Base-by-base conservation (phyloP, 805 yeast species). In the Saccharomycopsis fermentans region DNA sequence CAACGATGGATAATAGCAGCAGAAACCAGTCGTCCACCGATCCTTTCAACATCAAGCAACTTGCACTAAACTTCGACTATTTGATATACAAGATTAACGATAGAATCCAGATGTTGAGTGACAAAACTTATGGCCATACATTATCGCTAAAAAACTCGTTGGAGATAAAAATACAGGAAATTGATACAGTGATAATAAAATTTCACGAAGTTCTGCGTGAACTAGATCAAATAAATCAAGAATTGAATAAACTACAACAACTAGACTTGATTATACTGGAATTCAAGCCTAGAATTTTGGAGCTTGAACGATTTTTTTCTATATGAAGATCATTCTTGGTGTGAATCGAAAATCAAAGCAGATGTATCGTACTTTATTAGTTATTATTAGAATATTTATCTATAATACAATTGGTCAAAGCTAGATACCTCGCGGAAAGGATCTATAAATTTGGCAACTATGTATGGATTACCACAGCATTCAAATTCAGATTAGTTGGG, bases 1-100 rank as follows among this genome's bases (percentile, higher is more conserved):
- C 29, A 8, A 14, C 24, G 17, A 5, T 34, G 9, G n/a, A 9
- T 27, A 43, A 55, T 24, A 3, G 61, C 17, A 64, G 59, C 16
- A 71, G 69, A 4, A 73, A 70, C 4, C 80, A 16, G 12, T n/a
- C 50, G 24, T 3, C 50, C 5, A 43, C 77, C 26, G 91, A 86
- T 68, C 89, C 90, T 0, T 70, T 86, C 27, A 80, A 83, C 12
- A 75, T 86, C 17, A 79, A 81, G 64, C 76, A 78, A 58, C 70
- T 87, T 50, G 80, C 87, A 0, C 72, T 84, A 26, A 79, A 77
- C 56, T 86, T 79, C 66, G 92, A 87, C 64, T 83, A 84, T 64
- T 68, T 87, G 43, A 67, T 86, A 67, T 83, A 74, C 70, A 81
- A 80, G 66, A 83, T 87, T 55, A 76, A 77, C 52, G 87, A 82